These are phyloP conservation scores for Solioccasus polychromus DNA, from an alignment of 768 basidiomycete species.

Conservation along the genomic window DNA sequence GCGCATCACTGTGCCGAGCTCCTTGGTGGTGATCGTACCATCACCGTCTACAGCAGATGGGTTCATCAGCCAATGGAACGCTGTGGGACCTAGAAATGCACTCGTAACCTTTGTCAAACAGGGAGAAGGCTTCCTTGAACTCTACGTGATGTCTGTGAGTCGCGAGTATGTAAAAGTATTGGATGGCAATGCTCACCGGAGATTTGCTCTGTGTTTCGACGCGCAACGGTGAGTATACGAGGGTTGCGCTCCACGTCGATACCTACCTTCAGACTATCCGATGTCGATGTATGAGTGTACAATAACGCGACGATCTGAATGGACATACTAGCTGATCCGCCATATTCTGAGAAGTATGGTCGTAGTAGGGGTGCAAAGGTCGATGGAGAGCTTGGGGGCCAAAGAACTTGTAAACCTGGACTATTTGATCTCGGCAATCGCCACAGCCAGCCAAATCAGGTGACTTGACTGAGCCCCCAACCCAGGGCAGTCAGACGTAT, in stretches of 20 bases:
- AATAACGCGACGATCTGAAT: constrained; percentile 5
- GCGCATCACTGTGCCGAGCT: constrained; percentile 93
- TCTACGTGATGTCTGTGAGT: constrained; percentile 45
- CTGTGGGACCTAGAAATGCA: neutral
- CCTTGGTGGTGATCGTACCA: constrained; percentile 87
- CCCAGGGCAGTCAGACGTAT: constrained; percentile 13
- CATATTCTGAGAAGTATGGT: constrained; percentile 36
- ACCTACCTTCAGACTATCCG: constrained; percentile 56
- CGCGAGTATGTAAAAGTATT: neutral
- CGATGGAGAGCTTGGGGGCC: constrained; percentile 8
- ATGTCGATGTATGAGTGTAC: constrained; percentile 15
- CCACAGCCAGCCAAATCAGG: constrained; percentile 27
- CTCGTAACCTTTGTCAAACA: constrained; percentile 85
- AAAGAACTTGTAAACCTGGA: constrained; percentile 1
- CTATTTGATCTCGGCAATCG: constrained; percentile 34
- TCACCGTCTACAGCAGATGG: constrained; percentile 62
- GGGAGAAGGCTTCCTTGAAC: constrained; percentile 98
- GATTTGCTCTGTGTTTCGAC: constrained; percentile 71
- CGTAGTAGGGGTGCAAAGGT: constrained; percentile 1
- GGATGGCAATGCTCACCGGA: constrained; percentile 54
- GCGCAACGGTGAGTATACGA: neutral
- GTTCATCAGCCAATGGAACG: neutral
- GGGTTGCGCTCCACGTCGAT: constrained; percentile 2
- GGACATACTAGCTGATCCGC: constrained; percentile 55
- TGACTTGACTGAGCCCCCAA: constrained; percentile 7